A percentile compares a stretch with the other conserved stretches of the same genome.
These are phyloP conservation scores for Amanita rubescens DNA, from an alignment of 768 basidiomycete genomes.

Conservation along the genomic window DNA sequence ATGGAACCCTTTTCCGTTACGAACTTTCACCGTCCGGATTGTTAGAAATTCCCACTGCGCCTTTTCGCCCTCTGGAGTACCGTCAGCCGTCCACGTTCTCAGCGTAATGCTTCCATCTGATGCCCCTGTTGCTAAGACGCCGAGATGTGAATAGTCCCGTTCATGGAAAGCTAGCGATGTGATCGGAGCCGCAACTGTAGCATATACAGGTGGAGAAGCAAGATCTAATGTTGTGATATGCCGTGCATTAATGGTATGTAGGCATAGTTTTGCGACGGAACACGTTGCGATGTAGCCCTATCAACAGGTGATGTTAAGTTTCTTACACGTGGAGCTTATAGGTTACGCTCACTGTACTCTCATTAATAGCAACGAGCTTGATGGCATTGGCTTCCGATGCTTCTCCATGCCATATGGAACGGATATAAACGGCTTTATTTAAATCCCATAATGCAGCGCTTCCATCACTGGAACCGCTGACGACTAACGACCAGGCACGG, in stretches of 20 bases:
- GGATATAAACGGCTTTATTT: slow-evolving; percentile 73
- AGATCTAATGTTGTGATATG: slow-evolving; percentile 69
- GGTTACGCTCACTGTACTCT: slow-evolving; percentile 63
- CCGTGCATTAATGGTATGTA: slow-evolving; percentile 84
- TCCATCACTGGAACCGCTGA: slow-evolving; percentile 83
- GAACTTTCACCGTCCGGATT: slow-evolving; percentile 58
- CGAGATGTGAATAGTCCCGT: slow-evolving; percentile 74
- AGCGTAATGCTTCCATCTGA: slow-evolving; percentile 70
- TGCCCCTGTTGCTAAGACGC: slow-evolving; percentile 75
- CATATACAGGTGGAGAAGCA: slow-evolving; percentile 33
- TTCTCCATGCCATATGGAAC: slow-evolving; percentile 69
- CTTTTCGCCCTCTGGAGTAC: slow-evolving; percentile 55
- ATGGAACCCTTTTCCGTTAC: slow-evolving; percentile 27
- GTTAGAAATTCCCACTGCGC: slow-evolving; percentile 73
- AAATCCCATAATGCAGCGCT: slow-evolving; percentile 88
- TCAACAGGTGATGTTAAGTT: neutral
- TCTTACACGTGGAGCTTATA: neutral
- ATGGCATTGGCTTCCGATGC: slow-evolving; percentile 37
- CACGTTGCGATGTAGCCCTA: slow-evolving; percentile 89
- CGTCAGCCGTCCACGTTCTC: slow-evolving; percentile 80
- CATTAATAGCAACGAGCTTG: slow-evolving; percentile 70
- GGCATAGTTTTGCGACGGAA: slow-evolving; percentile 57
- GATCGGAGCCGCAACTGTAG: slow-evolving; percentile 44
- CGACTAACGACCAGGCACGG: slow-evolving; percentile 71
- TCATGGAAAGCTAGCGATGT: slow-evolving; percentile 83